Evolutionary conservation across 1,284 basidiomycete species (phyloP), one percentile per base, ranked within the genome.

Genomic region (Cystobasidium sp.): DNA sequence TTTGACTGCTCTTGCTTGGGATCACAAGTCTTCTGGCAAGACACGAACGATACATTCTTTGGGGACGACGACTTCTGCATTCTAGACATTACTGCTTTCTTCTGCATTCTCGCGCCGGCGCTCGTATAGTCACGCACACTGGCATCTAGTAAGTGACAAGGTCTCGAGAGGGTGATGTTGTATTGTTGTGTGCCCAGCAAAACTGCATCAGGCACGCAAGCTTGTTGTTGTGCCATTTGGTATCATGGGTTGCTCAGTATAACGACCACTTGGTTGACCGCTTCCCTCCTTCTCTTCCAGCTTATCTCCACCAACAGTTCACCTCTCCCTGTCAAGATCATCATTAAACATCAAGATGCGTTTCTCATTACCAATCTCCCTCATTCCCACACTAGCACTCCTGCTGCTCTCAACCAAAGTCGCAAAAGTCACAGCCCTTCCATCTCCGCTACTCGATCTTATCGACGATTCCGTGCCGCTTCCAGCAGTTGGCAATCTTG

Each of bases 401-500:
- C 9, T 59, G 1, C 56, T 59, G 1, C 39, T 59, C 6, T 59
- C 37, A 4, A 41, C 56, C 37, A 43, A 59, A 43, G 56, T 41
- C 39, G 56, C 31, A 31, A 59, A 20, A 59, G 37, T 59, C 39
- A 41, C 56, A 6, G 56, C 56, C 3, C 56, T 59, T 41, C 56
- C 56, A 59, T 59, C 56, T 41, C 56, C 56, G n/a, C 20, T 59
- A 18, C 56, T 59, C n/a, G 56, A 18, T n/a, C 39, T 41, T 31
- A 39, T n/a, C 56, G 39, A 41, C 39, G 37, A 41, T 41, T 7
- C 37, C 9, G 22, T 59, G 1, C 56, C 56, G 4, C 56, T 59
- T n/a, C 56, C 56, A 31, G 14, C 56, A 43, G 14, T 59, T 59
- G 12, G 10, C 18, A 41, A 31, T 31, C 31, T 59, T 41, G 56